Conservation (phyloP, 805 yeast species). For the Lipomyces sp. region DNA sequence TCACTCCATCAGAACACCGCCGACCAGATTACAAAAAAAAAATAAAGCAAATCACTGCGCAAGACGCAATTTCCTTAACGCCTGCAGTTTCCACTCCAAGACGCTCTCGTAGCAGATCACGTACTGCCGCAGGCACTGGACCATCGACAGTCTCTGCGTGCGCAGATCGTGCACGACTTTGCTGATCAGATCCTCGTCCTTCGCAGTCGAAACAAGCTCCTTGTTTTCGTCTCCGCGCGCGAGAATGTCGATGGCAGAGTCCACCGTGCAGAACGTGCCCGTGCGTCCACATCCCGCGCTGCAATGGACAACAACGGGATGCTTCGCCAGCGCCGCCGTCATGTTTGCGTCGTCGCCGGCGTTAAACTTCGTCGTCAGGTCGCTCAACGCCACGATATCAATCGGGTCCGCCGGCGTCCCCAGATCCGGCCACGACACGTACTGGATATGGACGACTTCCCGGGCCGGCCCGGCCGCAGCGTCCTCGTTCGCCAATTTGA, state of each 20-base stretch:
- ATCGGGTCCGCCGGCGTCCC: constrained; percentile 60
- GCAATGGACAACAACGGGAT: constrained; percentile 76
- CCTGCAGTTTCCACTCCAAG: constrained; percentile 20
- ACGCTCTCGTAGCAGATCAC: constrained; percentile 67
- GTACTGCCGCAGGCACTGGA: constrained; percentile 73
- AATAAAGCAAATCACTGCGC: neutral
- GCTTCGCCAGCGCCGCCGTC: constrained; percentile 19
- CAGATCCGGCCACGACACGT: constrained; percentile 82
- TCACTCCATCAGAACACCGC: neutral
- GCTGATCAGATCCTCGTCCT: constrained; percentile 53
- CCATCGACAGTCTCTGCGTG: constrained; percentile 77
- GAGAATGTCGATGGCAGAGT: constrained; percentile 45
- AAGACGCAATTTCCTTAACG: too few species aligned
- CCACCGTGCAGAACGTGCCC: constrained; percentile 66
- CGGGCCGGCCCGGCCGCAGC: constrained; percentile 35
- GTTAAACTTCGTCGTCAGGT: constrained; percentile 45
- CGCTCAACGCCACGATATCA: constrained; percentile 59
- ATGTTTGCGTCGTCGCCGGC: constrained; percentile 20
- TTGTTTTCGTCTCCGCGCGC: constrained; percentile 9
- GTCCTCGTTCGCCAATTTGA: constrained; percentile 43
- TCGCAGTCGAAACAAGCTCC: constrained; percentile 28
- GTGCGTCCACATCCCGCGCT: constrained; percentile 98
- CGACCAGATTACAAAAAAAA: neutral
- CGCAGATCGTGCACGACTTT: constrained; percentile 64
- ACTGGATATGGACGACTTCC: constrained; percentile 68